These are phyloP conservation scores for Tolypocladium ovalisporum DNA, from an alignment of 2,329 filamentous ascomycete species.

Conservation along the genomic window DNA sequence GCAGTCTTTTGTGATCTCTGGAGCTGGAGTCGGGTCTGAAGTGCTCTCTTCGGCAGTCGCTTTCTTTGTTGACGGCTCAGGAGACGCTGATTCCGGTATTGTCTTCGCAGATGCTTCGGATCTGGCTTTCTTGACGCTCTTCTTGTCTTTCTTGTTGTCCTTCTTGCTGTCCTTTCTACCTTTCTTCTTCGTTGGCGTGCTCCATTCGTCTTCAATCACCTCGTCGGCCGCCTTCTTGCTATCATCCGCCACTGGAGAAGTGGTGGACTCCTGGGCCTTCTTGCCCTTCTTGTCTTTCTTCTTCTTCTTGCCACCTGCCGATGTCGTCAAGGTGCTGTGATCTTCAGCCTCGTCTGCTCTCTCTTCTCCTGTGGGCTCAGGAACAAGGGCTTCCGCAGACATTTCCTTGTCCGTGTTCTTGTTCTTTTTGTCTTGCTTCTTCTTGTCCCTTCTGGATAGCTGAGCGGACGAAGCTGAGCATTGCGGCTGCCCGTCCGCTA, in stretches of 20 bases:
- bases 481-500: conserved; percentile 1
- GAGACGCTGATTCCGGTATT: background rate
- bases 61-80: background rate
- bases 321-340: conserved; percentile 4
- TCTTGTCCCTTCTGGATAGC: conserved; percentile 7
- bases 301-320: conserved; percentile 12
- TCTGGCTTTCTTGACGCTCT: conserved; percentile 6
- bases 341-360: conserved; percentile 8
- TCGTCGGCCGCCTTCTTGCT: conserved; percentile 9
- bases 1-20: background rate
- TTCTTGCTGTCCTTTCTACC: conserved; percentile 12
- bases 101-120: background rate
- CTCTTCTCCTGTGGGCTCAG: conserved; percentile 5
- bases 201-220: conserved; percentile 4
- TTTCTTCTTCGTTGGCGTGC: conserved; percentile 8
- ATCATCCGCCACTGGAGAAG: conserved; percentile 4
- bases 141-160: conserved; percentile 14
- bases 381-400: background rate
- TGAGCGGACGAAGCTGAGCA: background rate
- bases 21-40: background rate
- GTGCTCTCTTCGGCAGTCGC: background rate
- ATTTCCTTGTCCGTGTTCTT: conserved; percentile 9
- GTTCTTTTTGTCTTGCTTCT: conserved; percentile 10
- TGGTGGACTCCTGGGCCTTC: conserved; percentile 8
- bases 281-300: conserved; percentile 8